Base-by-base conservation (phyloP, 2,329 filamentous ascomycete genomes). In the Aspergillus sp. region DNA sequence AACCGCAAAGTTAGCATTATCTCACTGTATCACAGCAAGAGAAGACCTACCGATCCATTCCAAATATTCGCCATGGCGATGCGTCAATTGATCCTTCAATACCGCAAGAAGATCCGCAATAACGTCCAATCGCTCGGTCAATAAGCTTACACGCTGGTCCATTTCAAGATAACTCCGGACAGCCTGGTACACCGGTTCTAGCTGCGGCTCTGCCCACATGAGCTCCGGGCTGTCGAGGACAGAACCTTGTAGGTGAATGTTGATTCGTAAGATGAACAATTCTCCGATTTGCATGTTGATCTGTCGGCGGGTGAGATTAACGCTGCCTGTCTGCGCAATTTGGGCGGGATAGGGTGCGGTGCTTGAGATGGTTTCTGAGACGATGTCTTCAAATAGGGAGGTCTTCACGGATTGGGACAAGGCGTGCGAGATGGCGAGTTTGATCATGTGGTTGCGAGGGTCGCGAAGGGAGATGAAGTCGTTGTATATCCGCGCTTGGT, bases 211-310 rank as follows among this genome's bases (percentile, higher is more conserved):
- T 27, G 91, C 88, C 93, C 93, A 98, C 79, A 98, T 97, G 38
- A 98, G 79, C 71, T 98, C 93, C 0, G 93, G 93, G 7, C 90
- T 95, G 67, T 98, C 93, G 35, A 98, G 84, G 5, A 98, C 90
- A 25, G 88, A 95, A 30, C 93, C 93, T 68, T 97, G 95, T 44
- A 98, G 79, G 71, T 98, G 94, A 62, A 98, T 97, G 68, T 93
- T 96, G 73, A 98, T 97, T 51, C 93, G 83, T 27, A 98, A 75
- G 63, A 98, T 97, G 70, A 98, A 98, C 46, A 98, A 81, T 73
- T 98, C 90, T 66, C 93, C 93, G 52, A 98, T 96, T 71, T 97
- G 90, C 90, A 97, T 97, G 75, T 97, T 97, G 76, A 98, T 96
- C 66, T 97, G 84, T 50, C 83, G 83, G 39, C 91, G 83, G 49